Evolutionary conservation across 352 stramenopile species (phyloP), one percentile per base, ranked within the genome.

Genomic region (Phytophthora brassicae): DNA sequence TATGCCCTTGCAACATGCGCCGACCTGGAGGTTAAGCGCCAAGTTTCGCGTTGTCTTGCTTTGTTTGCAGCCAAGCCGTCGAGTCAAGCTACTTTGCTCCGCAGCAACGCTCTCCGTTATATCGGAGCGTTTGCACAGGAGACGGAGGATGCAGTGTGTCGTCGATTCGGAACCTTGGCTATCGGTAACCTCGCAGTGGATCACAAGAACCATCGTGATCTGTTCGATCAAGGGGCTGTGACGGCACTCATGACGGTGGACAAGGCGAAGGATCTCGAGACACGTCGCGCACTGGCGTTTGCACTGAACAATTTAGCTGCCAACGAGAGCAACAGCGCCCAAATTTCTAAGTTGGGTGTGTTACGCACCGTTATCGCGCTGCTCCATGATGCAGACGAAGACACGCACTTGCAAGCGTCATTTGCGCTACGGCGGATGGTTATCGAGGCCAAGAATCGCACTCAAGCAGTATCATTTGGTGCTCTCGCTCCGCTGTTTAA

Each of bases 291-390:
- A 19, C 76, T 97, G 6, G 90, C 95, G 14, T 99, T 99, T 74
- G 92, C 94, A 28, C 80, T 99, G 24, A 97, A 98, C 60, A 98
- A 98, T 76, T 74, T 97, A 47, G 95, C 93, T 3, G 81, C 77
- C 11, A 95, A 97, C 62, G 84, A 98, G 62, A 81, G 77, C 9
- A 98, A 98, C 68, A 92, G 94, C 66, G 58, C 73, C 0, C 72
- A 81, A 49, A 88, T 91, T 60, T 90, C 89, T 42, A 97, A 96
- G 48, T 64, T 96, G 59, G 89, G 90, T 50, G 78, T 97, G 29
- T 36, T 97, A 42, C 73, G 88, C 49, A 86, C 89, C 5, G 75
- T 98, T 33, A 86, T 97, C 9, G 59, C 69, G 6, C 68, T 99
- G 39, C 61, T 98, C 16, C 73, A 92, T 14, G 90, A 98, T 48